These are phyloP conservation scores for Papilionanthe hybrid DNA, from an alignment of 116 monocot species.

Conservation along the genomic window DNA sequence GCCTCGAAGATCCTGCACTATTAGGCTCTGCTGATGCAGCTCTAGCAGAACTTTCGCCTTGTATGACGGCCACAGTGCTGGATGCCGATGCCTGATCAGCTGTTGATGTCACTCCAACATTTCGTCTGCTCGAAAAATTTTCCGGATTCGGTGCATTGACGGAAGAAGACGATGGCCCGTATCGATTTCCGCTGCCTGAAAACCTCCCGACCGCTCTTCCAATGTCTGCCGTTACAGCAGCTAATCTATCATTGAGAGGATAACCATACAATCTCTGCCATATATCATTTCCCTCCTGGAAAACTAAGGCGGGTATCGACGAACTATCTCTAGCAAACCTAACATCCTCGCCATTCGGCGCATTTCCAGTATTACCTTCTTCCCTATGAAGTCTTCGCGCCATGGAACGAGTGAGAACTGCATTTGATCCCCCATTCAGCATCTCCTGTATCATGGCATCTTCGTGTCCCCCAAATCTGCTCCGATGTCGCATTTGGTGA, in stretches of 20 bases:
- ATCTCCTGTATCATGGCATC: conserved; percentile 32
- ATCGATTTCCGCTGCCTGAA: conserved; percentile 16
- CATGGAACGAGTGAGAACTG: conserved; percentile 40
- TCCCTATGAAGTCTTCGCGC: conserved; percentile 36
- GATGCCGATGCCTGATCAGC: conserved; percentile 82
- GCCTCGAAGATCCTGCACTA: conserved; percentile 60
- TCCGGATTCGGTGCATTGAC: conserved; percentile 28
- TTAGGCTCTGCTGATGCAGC: conserved; percentile 51
- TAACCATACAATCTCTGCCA: conserved; percentile 23
- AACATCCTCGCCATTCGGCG: conserved; percentile 8
- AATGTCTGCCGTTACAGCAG: conserved; percentile 40
- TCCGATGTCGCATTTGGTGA: conserved; percentile 25
- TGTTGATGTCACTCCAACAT: conserved; percentile 22
- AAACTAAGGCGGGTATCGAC: conserved; percentile 3
- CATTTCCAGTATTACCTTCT: conserved; percentile 23
- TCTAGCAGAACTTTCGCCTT: conserved; percentile 47
- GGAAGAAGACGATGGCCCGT: conserved; percentile 31
- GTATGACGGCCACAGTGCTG: conserved; percentile 79
- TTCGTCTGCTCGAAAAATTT: conserved; percentile 1
- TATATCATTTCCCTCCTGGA: conserved; percentile 19
- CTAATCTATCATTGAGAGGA: conserved; percentile 28
- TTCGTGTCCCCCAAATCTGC: conserved; percentile 27
- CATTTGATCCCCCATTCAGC: conserved; percentile 28
- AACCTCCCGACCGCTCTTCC: conserved; percentile 41
- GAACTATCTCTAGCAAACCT: conserved; percentile 4